Conservation (phyloP, 1,139 yeast genomes). For the Blastobotrys capitulatus region DNA sequence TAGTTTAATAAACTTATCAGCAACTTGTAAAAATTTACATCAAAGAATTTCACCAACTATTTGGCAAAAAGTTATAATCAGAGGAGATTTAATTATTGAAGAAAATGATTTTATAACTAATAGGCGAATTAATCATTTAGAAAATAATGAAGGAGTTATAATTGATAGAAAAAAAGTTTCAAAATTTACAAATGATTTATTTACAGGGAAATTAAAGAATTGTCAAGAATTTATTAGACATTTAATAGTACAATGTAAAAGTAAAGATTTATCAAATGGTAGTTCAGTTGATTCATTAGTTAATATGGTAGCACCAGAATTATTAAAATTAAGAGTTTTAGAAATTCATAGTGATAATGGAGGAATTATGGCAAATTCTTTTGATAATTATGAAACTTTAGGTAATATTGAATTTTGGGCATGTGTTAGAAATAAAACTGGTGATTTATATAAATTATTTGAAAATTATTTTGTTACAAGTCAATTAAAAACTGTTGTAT, state of each 20-base stretch:
- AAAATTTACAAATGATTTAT: neutral
- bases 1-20: neutral
- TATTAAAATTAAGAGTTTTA: neutral
- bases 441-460: neutral
- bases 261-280: neutral
- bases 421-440: neutral
- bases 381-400: constrained; percentile 1
- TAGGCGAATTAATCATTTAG: neutral
- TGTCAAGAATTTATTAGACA: neutral
- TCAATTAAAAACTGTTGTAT: neutral
- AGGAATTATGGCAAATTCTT: neutral
- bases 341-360: constrained; percentile 1
- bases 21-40: neutral
- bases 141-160: neutral
- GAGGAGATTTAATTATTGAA: neutral
- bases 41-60: neutral
- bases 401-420: constrained; percentile 1
- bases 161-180: neutral
- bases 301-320: neutral
- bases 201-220: neutral
- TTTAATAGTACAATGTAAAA: neutral
- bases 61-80: neutral
- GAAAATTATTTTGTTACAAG: neutral
- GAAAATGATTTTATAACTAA: neutral
- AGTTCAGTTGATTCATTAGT: neutral